Base-by-base conservation (phyloP, 169 alveolate genomes). In the Plasmodium blacklocki region DNA sequence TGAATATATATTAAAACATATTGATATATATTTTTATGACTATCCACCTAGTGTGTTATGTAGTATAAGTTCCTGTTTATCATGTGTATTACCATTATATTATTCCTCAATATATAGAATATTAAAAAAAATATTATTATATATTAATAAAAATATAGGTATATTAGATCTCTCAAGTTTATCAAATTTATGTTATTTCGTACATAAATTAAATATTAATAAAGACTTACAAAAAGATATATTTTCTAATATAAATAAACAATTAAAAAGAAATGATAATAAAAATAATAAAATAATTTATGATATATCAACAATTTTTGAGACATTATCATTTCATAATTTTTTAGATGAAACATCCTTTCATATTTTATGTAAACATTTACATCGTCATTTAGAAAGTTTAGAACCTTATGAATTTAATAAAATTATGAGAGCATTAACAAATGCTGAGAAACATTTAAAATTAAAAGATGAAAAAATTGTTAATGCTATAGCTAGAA, bases 371-470 rank as follows among this genome's bases (percentile, higher is more conserved):
- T 91, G 95, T 75, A 88, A 89, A 45, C 95, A 91, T 67, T 32
- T 91, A 39, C 94, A 93, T 71, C 52, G 93, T 4, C 89, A 93
- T 78, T 62, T 95, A 32, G 89, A 90, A 73, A 80, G 73, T 63
- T 91, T 95, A 32, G 97, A 94, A 87, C 97, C 97, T 2, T 88
- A 83, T 47, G 97, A 95, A 71, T 94, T 76, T 56, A 76, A 80
- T 45, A 78, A 96, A 15, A 74, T 88, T 12, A 78, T 96, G 3
- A 75, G 97, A 23, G 93, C 95, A 6, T 72, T 95, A 80, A 72
- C 59, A 6, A 70, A 63, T 32, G 52, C 71, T 6, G 86, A 93
- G 71, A 68, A 26, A 15, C 19, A 63, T n/a, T 43, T 67, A 12
- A 45, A 62, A 47, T 26, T 92, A 43, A 29, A 59, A 26, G 93